Conservation (phyloP, 2,329 filamentous ascomycete species). For the Byssochlamys sp. region DNA sequence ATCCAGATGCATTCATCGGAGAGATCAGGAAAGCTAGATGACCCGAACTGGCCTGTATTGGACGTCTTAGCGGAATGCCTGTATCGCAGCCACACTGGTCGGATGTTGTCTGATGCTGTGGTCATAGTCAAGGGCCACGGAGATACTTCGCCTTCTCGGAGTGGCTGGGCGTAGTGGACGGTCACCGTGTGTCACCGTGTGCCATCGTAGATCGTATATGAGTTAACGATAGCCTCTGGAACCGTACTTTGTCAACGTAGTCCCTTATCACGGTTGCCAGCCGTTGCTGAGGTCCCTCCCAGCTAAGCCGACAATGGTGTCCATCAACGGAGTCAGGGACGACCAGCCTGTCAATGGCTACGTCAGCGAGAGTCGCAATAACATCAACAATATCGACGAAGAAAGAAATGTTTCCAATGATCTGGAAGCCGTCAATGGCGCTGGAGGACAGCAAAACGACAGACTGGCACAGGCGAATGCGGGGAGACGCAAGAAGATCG, state of each 20-base stretch:
- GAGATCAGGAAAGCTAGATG: neutral
- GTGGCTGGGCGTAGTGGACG: neutral
- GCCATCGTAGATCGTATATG: neutral
- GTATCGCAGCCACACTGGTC: neutral
- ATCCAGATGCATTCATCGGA: neutral
- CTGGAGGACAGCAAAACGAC: slow-evolving; percentile 2
- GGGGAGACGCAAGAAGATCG: slow-evolving; percentile 50
- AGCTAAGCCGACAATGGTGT: slow-evolving; percentile 15
- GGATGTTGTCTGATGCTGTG: neutral
- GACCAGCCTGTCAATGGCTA: slow-evolving; percentile 16
- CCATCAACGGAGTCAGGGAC: slow-evolving; percentile 19
- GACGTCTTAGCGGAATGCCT: neutral
- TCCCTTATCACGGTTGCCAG: neutral
- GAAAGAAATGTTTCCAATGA: neutral
- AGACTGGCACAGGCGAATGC: slow-evolving; percentile 3
- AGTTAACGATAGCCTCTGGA: neutral
- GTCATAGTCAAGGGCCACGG: neutral
- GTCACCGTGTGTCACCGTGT: neutral
- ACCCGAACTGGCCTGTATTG: neutral
- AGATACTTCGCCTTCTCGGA: neutral
- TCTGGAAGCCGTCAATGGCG: neutral
- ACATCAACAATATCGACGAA: neutral
- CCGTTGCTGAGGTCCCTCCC: neutral
- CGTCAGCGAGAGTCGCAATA: slow-evolving; percentile 5
- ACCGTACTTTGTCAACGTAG: neutral